Base-by-base conservation (phyloP, 1,139 yeast genomes). In the Zygosaccharomyces pseudobailii region DNA sequence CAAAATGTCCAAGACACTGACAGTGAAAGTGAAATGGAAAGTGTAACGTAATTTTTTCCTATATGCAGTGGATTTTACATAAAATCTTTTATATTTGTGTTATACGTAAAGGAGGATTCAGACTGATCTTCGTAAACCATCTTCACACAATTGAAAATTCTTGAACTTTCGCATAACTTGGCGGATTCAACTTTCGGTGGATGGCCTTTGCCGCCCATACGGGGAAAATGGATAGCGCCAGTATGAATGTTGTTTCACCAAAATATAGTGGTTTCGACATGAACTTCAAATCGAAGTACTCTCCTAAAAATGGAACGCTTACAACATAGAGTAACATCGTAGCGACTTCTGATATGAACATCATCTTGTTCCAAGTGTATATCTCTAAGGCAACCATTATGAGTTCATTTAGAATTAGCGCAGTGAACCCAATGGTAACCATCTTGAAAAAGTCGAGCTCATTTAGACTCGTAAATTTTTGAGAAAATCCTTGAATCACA, bases 131-230 rank as follows among this genome's bases (percentile, higher is more conserved):
- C 10, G 20, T 25, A 19, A 13, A 13, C 17, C 17, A 24, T 25
- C n/a, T 23, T 47, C 51, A 62, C 21, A 57, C 66, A 22, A 55
- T 55, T 3, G 65, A 55, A 49, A 65, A 65, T 43, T 64, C 94
- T 66, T 87, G 97, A 42, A 92, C 97, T 65, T 92, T 92, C n/a
- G 97, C 97, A 67, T 94, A 92, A 63, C 87, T 89, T 35, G 98
- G 98, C 6, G 98, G 98, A 55, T 89, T 79, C 49, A 94, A 67
- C 55, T 74, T 80, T 53, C 96, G 76, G 61, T 84, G 80, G 24
- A 90, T 70, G 5, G 87, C 75, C 65, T 87, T 87, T 3, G 82
- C 82, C 3, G 85, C 70, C 96, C 96, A 90, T 2, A 94, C 95
- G 1, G 98, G 98, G 42, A 89, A 70, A 53, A 92, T 73, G 17